Conservation (phyloP, 2,329 filamentous ascomycete species). For the Fusarium nelsonii region DNA sequence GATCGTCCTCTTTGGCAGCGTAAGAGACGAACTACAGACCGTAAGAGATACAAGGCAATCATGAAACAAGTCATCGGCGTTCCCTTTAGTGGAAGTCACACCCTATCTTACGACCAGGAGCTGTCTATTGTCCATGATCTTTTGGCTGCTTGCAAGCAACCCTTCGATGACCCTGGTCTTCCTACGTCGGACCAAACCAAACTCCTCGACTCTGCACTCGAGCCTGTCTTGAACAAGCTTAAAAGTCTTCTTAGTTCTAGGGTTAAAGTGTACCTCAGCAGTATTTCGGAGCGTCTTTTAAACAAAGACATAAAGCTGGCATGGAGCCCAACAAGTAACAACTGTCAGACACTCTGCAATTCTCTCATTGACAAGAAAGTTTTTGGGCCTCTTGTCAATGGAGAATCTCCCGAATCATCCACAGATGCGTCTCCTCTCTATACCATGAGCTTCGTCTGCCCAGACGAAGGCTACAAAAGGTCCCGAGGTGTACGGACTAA, state of each 20-base stretch:
- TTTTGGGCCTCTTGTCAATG: conserved; percentile 47
- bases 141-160: conserved; percentile 42
- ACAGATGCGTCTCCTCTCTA: conserved; percentile 46
- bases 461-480: conserved; percentile 45
- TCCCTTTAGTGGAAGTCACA: conserved; percentile 51
- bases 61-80: conserved; percentile 58
- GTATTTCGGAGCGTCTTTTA: conserved; percentile 49
- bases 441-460: conserved; percentile 57
- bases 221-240: conserved; percentile 37
- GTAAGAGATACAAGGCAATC: conserved; percentile 54
- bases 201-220: conserved; percentile 28
- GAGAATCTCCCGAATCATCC: background rate
- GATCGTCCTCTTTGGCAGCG: conserved; percentile 31
- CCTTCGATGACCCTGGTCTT: conserved; percentile 40
- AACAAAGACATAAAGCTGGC: conserved; percentile 44
- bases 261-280: conserved; percentile 50
- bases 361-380: conserved; percentile 50
- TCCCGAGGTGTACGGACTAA: conserved; percentile 48
- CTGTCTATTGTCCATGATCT: conserved; percentile 48
- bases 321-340: conserved; percentile 53
- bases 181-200: conserved; percentile 24
- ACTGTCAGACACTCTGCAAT: conserved; percentile 56
- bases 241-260: conserved; percentile 42
- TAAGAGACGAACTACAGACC: conserved; percentile 10
- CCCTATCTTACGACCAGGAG: conserved; percentile 44